Conservation (phyloP, 2,329 filamentous ascomycete genomes). For the Blumeriella jaapii region DNA sequence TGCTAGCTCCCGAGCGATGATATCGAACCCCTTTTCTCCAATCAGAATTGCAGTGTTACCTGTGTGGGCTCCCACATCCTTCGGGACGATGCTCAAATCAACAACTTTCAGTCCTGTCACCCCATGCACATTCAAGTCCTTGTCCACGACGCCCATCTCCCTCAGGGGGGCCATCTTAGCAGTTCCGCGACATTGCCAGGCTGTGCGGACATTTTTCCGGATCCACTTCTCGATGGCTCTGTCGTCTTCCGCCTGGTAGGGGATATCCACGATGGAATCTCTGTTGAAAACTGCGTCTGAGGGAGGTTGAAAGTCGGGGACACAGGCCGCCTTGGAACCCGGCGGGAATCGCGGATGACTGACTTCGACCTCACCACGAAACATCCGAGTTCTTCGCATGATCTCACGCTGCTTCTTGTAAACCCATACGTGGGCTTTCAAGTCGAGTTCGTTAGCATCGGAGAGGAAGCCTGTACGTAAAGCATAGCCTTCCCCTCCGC, state of each 20-base stretch:
- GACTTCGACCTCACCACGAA: conserved; percentile 32
- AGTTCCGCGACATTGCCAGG: conserved; percentile 30
- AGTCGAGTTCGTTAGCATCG: conserved; percentile 37
- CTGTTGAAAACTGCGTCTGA: background rate
- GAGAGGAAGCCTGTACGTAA: conserved; percentile 45
- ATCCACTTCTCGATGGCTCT: conserved; percentile 31
- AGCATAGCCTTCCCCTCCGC: conserved; percentile 32
- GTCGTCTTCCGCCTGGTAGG: conserved; percentile 16
- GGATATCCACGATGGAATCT: conserved; percentile 26
- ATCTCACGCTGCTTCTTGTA: conserved; percentile 54
- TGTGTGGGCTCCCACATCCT: conserved; percentile 33
- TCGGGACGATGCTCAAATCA: conserved; percentile 29
- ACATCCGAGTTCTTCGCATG: conserved; percentile 40
- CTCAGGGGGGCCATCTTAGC: conserved; percentile 29
- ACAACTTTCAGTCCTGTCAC: conserved; percentile 29
- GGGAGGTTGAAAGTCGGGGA: conserved; percentile 10
- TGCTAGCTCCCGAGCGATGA: conserved; percentile 28
- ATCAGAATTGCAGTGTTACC: conserved; percentile 31
- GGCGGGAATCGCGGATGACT: conserved; percentile 33
- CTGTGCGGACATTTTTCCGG: conserved; percentile 27
- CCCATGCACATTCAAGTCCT: conserved; percentile 27
- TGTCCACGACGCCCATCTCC: conserved; percentile 28
- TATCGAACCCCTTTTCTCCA: conserved; percentile 29
- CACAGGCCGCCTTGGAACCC: conserved; percentile 29
- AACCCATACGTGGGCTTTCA: conserved; percentile 43